These are phyloP conservation scores for Talaromyces sp. DNA, from an alignment of 2,329 filamentous ascomycete species.

Conservation along the genomic window DNA sequence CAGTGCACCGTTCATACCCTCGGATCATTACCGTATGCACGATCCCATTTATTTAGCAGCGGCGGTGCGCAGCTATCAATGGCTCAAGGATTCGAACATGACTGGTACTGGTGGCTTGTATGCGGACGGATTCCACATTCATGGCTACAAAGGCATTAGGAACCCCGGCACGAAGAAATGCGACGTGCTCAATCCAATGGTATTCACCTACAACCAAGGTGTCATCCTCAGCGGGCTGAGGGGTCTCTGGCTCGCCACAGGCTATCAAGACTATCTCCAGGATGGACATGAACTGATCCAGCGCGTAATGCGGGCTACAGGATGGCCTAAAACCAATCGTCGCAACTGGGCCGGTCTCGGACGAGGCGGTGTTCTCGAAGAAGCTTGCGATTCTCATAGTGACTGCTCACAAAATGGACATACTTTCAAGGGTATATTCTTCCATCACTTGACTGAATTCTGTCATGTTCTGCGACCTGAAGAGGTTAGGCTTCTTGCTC, in stretches of 20 bases:
- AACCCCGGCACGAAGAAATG: constrained; percentile 67
- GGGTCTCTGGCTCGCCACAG: constrained; percentile 75
- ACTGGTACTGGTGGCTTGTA: constrained; percentile 71
- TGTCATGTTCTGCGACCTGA: constrained; percentile 62
- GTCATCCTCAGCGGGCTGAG: constrained; percentile 79
- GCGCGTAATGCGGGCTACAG: constrained; percentile 72
- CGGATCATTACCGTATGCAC: constrained; percentile 36
- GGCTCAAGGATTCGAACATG: constrained; percentile 78
- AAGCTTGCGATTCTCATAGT: constrained; percentile 71
- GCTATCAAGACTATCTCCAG: constrained; percentile 64
- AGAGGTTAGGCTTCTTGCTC: constrained; percentile 44
- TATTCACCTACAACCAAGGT: constrained; percentile 95
- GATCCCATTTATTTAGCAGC: constrained; percentile 67
- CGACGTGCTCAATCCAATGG: constrained; percentile 78
- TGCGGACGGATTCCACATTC: constrained; percentile 85
- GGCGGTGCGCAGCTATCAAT: constrained; percentile 73
- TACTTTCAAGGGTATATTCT: constrained; percentile 93
- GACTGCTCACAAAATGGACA: constrained; percentile 79
- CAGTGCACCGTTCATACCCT: constrained; percentile 59
- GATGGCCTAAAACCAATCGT: constrained; percentile 56
- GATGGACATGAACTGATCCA: constrained; percentile 77
- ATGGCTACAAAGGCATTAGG: constrained; percentile 54
- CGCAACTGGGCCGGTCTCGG: constrained; percentile 69
- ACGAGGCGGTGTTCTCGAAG: constrained; percentile 75
- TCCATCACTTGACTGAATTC: constrained; percentile 79